phyloP scores from a whole-genome alignment of 2,329 filamentous ascomycete genomes.

The Sclerotinia trifoliorum region DNA sequence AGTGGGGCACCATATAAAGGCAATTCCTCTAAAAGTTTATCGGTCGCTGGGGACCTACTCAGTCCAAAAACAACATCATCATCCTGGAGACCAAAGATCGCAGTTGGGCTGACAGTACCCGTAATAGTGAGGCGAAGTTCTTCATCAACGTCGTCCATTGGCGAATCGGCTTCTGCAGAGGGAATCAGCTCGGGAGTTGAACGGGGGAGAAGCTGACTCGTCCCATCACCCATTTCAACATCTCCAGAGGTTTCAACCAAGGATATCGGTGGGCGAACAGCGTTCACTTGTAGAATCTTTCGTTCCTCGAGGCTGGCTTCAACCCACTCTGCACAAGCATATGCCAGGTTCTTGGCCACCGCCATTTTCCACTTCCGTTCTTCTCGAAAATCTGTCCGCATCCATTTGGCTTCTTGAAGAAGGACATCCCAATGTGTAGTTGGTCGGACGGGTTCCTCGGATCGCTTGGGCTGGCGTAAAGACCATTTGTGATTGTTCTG shows the following conservation, averaged over 20 bases:
- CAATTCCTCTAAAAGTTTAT: slow-evolving; percentile 75
- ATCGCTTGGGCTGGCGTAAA: slow-evolving; percentile 81
- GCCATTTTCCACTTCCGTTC: slow-evolving; percentile 92
- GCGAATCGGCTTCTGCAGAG: slow-evolving; percentile 60
- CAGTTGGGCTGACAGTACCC: slow-evolving; percentile 64
- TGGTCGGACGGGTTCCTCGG: slow-evolving; percentile 73
- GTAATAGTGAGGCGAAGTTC: slow-evolving; percentile 36
- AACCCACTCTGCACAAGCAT: slow-evolving; percentile 82
- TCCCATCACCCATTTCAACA: slow-evolving; percentile 38
- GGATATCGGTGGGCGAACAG: slow-evolving; percentile 46
- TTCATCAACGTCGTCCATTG: slow-evolving; percentile 46
- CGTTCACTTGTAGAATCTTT: slow-evolving; percentile 65
- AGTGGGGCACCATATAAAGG: slow-evolving; percentile 73
- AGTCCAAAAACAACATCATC: slow-evolving; percentile 81
- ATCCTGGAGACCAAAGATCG: slow-evolving; percentile 78
- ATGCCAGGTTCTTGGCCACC: slow-evolving; percentile 74
- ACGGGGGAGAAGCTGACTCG: slow-evolving; percentile 42
- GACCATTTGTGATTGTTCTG: slow-evolving; percentile 94
- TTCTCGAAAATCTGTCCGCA: slow-evolving; percentile 93
- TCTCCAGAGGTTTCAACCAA: slow-evolving; percentile 38
- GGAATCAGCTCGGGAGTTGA: slow-evolving; percentile 67
- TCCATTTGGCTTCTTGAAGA: slow-evolving; percentile 93
- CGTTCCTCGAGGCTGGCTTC: slow-evolving; percentile 62
- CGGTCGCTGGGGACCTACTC: slow-evolving; percentile 69
- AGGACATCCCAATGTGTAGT: slow-evolving; percentile 82